Conservation (phyloP, 129 eudicot species). For the Pseudognaphalium luteoalbum region DNA sequence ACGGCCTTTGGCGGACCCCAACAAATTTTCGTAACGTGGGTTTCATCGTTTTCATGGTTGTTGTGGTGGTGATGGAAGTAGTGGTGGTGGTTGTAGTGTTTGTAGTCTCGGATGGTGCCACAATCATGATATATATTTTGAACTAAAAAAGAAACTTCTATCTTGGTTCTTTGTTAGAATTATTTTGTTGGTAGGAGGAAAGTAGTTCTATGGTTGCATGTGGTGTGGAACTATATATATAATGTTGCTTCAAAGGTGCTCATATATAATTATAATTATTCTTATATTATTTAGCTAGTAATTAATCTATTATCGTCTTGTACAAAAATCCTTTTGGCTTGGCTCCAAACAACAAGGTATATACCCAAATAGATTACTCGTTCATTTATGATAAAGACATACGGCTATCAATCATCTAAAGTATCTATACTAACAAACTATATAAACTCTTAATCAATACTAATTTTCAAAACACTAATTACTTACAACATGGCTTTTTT, state of each 20-base stretch:
- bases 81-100: constrained; percentile 34
- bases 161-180: constrained; percentile 16
- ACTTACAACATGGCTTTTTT: no score
- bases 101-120: constrained; percentile 45
- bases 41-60: constrained; percentile 33
- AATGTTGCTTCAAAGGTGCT: constrained; percentile 25
- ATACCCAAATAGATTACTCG: constrained; percentile 21
- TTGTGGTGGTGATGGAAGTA: constrained; percentile 19
- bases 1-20: constrained; percentile 79
- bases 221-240: constrained; percentile 44
- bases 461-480: no score
- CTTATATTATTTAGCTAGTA: constrained; percentile 43
- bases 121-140: constrained; percentile 23
- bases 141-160: background rate
- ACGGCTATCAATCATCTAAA: background rate
- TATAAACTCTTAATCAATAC: no score
- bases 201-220: constrained; percentile 45
- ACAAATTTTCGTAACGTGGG: constrained; percentile 48
- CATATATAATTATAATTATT: constrained; percentile 28
- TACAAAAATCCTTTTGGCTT: constrained; percentile 28
- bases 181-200: constrained; percentile 17
- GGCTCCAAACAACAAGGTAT: constrained; percentile 34
- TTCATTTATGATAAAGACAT: background rate
- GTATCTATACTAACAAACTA: no score
- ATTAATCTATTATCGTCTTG: constrained; percentile 7